Evolutionary conservation across 2,329 filamentous ascomycete genomes (phyloP), one percentile per base, ranked within the genome.

Genomic region (Colletotrichum sp.): DNA sequence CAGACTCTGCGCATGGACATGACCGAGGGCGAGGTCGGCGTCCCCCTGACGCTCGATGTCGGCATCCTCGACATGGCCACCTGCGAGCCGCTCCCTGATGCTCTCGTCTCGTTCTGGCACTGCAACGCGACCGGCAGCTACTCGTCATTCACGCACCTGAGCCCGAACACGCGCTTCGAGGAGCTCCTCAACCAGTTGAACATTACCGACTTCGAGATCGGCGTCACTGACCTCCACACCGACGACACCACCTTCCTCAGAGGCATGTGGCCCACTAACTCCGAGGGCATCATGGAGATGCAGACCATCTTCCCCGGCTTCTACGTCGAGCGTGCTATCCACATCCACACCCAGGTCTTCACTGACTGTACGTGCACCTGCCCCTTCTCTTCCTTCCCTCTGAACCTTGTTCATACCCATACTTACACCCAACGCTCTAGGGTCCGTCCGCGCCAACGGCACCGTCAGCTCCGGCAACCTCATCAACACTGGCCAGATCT

Each of bases 301-400:
- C 81, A 84, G 34, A 85, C 85, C 21, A 79, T 87, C 77, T 87
- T 87, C 77, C 87, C 86, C 3, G 86, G 87, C 3, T 85, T 88
- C 78, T 89, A 88, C 78, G 80, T 80, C 15, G 82, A 83, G 7
- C 86, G 88, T 2, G 83, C 88, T 4, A 87, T 83, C 2, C 89
- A 91, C 77, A 87, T 88, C 18, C 89, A 90, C 76, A 70, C 84
- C 56, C 78, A 84, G 61, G 81, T 87, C 85, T 81, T 85, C 76
- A 79, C 82, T 10, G 55, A 58, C 55, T 58, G 55, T 58, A 58
- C 13, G 55, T 58, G 0, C 10, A 52, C n/a, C 43, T 48, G 10
- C 21, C 6, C 13, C 13, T 60, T 60, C 15, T 16, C 26, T 36
- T 34, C 32, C 32, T 32, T 5, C 32, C 32, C 32, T 32, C 32